phyloP scores from a whole-genome alignment of 1,284 basidiomycete genomes.

The Cutaneotrichosporon cutaneum region DNA sequence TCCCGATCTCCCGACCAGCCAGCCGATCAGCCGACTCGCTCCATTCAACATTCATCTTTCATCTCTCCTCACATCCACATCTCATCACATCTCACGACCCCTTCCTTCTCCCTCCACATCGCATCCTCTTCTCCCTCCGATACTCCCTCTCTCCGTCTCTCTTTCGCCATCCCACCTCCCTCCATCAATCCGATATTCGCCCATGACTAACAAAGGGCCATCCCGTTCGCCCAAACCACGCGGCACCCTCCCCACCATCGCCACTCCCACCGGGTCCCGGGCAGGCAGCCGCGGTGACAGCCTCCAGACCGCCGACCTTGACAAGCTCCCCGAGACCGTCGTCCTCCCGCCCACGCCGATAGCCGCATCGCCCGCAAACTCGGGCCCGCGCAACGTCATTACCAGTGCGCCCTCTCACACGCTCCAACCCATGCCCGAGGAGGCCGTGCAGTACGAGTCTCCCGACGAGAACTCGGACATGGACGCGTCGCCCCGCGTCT shows the following conservation, averaged over 20 bases:
- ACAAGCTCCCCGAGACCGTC: background rate
- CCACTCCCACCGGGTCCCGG: background rate
- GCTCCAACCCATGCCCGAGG: slow-evolving; percentile 1
- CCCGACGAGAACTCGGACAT: slow-evolving; percentile 9
- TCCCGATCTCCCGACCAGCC: too few species aligned
- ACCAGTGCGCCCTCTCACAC: background rate
- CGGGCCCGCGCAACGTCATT: background rate
- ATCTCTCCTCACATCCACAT: background rate
- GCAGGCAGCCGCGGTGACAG: background rate
- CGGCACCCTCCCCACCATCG: background rate
- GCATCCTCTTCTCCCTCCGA: background rate
- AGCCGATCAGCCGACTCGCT: too few species aligned
- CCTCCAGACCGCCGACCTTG: background rate
- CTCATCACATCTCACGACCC: background rate
- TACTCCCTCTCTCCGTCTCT: background rate
- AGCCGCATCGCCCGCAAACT: background rate
- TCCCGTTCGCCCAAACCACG: background rate
- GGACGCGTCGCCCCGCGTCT: background rate
- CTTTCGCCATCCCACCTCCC: background rate
- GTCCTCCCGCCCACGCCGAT: slow-evolving; percentile 8
- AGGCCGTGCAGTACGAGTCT: slow-evolving; percentile 11
- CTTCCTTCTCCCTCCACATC: background rate
- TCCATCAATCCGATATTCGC: background rate
- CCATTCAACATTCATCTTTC: background rate
- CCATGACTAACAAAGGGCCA: background rate